These are phyloP conservation scores for Schizothecium vesticola DNA, from an alignment of 495 filamentous ascomycete genomes.

Conservation along the genomic window DNA sequence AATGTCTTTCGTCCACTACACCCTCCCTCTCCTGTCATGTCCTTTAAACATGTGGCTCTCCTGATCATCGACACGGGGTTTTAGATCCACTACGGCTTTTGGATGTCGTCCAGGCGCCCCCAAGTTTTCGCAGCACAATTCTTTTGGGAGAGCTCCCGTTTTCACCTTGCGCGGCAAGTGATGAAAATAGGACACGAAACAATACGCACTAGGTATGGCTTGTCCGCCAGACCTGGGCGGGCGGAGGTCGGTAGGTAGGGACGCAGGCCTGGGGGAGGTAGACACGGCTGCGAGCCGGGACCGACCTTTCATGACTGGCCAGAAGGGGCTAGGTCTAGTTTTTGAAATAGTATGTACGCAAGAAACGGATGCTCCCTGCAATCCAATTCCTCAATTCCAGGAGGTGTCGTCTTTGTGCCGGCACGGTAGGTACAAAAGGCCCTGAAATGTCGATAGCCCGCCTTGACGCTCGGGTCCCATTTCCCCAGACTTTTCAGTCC, in stretches of 20 bases:
- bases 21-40: conserved; percentile 1
- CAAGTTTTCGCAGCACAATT: too few relatives aligned
- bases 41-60: not conserved
- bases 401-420: not conserved
- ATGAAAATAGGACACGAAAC: too few relatives aligned
- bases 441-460: not conserved
- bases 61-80: too few relatives aligned
- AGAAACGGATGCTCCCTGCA: not conserved
- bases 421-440: not conserved
- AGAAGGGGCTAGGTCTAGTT: too few relatives aligned
- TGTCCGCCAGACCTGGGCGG: too few relatives aligned
- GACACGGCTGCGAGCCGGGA: not conserved
- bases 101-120: too few relatives aligned
- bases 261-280: too few relatives aligned
- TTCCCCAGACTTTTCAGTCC: not conserved
- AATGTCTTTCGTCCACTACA: too few relatives aligned
- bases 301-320: not conserved
- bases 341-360: not conserved
- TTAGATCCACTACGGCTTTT: too few relatives aligned
- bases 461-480: not conserved
- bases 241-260: too few relatives aligned
- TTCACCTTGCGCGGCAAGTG: too few relatives aligned
- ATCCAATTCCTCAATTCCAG: not conserved
- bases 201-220: not conserved
- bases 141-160: too few relatives aligned